These are phyloP conservation scores for Elsinoe necatrix DNA, from an alignment of 2,329 filamentous ascomycete genomes.

Conservation along the genomic window DNA sequence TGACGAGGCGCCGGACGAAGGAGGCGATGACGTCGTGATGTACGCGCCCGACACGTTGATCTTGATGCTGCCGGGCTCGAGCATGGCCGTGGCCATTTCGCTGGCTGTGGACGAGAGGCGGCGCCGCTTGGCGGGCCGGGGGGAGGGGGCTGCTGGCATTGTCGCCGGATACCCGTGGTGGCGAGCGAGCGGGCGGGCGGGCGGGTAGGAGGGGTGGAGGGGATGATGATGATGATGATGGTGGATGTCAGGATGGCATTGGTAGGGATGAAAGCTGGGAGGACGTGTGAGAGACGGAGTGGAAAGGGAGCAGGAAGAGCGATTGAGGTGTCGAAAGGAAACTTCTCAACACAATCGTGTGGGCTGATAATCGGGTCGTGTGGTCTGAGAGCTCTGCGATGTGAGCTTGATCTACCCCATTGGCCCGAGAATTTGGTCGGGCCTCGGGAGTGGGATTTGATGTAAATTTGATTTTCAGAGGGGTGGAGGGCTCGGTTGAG, in stretches of 20 bases:
- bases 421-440: constrained; percentile 6
- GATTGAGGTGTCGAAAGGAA: constrained; percentile 1
- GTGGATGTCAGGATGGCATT: neutral
- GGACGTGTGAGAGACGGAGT: neutral
- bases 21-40: constrained; percentile 73
- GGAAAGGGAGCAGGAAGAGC: neutral
- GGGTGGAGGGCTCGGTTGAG: neutral
- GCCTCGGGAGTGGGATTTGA: neutral
- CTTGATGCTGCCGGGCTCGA: constrained; percentile 61
- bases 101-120: constrained; percentile 30
- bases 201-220: neutral
- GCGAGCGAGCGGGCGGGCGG: neutral
- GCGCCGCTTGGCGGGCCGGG: constrained; percentile 23
- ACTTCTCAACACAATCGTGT: neutral
- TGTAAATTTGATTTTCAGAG: neutral
- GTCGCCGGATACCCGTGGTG: too few species aligned
- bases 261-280: neutral
- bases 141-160: constrained; percentile 2
- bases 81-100: constrained; percentile 46
- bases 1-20: constrained; percentile 24
- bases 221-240: neutral
- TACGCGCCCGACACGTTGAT: constrained; percentile 97
- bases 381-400: neutral
- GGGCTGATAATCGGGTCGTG: constrained; percentile 1
- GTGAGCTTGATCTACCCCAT: constrained; percentile 3